phyloP scores from a whole-genome alignment of 2,329 filamentous ascomycete genomes.

The Fusarium nygamai region DNA sequence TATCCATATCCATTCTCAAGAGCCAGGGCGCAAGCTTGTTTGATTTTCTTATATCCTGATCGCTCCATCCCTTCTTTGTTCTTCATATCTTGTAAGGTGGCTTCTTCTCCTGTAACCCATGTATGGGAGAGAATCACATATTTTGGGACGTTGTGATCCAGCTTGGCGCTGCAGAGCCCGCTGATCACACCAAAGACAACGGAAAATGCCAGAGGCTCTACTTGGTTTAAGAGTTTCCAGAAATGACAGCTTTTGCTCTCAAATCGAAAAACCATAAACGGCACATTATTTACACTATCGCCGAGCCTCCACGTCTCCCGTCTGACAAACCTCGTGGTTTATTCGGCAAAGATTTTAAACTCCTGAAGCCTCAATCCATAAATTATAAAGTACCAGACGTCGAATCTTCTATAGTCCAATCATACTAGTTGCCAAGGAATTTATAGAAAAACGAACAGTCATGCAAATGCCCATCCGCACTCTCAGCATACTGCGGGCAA shows the following conservation, averaged over 20 bases:
- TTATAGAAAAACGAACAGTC: background rate
- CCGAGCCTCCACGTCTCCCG: too few species aligned
- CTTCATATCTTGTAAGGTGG: background rate
- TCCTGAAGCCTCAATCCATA: rapidly evolving
- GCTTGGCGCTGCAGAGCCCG: background rate
- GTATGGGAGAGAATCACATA: background rate
- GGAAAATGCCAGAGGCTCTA: background rate
- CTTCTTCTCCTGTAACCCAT: background rate
- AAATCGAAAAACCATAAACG: background rate
- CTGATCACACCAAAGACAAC: rapidly evolving
- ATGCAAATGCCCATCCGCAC: background rate
- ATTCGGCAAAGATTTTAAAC: background rate
- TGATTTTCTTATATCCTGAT: background rate
- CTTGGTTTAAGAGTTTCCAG: background rate
- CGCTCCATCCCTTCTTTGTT: rapidly evolving
- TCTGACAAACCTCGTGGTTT: background rate
- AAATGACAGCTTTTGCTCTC: background rate
- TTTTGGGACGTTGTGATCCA: background rate
- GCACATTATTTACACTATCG: too few species aligned
- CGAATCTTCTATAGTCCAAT: rapidly evolving
- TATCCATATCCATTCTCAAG: background rate
- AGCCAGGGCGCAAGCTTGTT: background rate
- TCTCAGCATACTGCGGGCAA: slow-evolving; percentile 1
- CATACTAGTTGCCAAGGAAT: background rate
- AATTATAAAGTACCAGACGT: background rate